Conservation (phyloP, 768 basidiomycete genomes). For the Cytidiella melzeri region DNA sequence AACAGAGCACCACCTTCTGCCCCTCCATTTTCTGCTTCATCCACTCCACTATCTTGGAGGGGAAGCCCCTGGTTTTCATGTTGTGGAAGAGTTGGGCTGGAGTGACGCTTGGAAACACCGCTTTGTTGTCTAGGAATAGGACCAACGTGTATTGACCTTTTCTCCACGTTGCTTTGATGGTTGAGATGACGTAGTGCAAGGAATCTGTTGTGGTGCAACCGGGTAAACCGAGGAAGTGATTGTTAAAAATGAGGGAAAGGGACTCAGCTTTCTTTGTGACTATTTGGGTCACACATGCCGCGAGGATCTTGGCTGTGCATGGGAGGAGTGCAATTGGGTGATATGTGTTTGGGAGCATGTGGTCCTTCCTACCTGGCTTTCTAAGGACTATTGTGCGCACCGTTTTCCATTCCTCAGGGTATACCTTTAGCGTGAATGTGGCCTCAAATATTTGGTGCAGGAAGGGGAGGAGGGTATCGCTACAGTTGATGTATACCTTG, state of each 20-base stretch:
- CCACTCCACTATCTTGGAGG: constrained; percentile 14
- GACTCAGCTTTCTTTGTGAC: constrained; percentile 8
- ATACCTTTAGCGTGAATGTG: constrained; percentile 21
- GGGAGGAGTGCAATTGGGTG: constrained; percentile 22
- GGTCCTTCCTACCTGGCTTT: constrained; percentile 20
- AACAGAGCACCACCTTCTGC: constrained; percentile 15
- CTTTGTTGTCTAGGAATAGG: constrained; percentile 29
- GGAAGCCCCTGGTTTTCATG: constrained; percentile 12
- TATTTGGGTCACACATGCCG: constrained; percentile 14
- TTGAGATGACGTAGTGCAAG: constrained; percentile 18
- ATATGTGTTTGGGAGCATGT: constrained; percentile 19
- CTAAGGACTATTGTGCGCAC: constrained; percentile 17
- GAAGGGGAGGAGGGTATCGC: constrained; percentile 19
- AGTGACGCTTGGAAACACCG: constrained; percentile 23
- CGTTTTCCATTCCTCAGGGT: constrained; percentile 19
- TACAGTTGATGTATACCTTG: constrained; percentile 24
- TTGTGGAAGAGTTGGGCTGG: constrained; percentile 14
- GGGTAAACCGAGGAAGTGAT: constrained; percentile 22
- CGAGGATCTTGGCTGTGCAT: constrained; percentile 18
- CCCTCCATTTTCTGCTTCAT: constrained; percentile 14
- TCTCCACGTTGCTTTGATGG: constrained; percentile 20
- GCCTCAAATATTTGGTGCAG: constrained; percentile 26
- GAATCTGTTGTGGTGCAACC: constrained; percentile 22
- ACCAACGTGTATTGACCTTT: constrained; percentile 19
- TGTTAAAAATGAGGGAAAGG: constrained; percentile 6